Evolutionary conservation across 768 basidiomycete genomes (phyloP), one percentile per base, ranked within the genome.

Genomic region (Asterophora lycoperdoides): DNA sequence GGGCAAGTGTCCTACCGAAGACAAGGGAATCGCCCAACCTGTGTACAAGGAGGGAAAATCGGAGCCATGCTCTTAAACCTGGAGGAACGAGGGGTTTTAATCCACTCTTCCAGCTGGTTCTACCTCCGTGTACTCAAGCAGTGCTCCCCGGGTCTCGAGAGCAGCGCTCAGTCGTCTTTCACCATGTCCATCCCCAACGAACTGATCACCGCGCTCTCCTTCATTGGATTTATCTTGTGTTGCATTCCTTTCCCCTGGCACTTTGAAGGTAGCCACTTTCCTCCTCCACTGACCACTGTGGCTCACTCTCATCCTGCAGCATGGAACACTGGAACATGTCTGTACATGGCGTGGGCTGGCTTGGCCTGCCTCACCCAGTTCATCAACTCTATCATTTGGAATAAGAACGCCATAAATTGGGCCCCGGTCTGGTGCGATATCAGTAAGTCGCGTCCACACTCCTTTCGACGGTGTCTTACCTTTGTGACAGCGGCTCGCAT

Each of bases 331-430:
- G 60, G 85, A 19, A 89, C 88, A 10, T 81, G 87, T 52, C 64
- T 81, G 34, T 84, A 79, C 69, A 89, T 91, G 69, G 50, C 70
- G 29, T 91, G 88, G 89, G 72, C 74, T 6, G 79, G 74, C 1
- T 43, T 79, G 7, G 70, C 68, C 13, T 83, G 81, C 61, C 74
- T 90, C 37, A 75, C 75, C 43, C 64, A 72, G 41, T 82, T 78
- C 56, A 65, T 90, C 55, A 85, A 91, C 67, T 75, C 81, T 2
- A 67, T 89, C 34, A 60, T 90, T 10, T 93, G 90, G 90, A 70
- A 70, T 49, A 68, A 75, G 17, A 84, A 77, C 57, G 73, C 74
- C 8, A 68, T 76, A 39, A 77, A 82, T 56, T 66, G 58, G 57
- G 75, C 79, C 6, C 80, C 80, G 5, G 68, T 78, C 5, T 86